Base-by-base conservation (phyloP, 768 basidiomycete species). In the Kwoniella mangroviensis region DNA sequence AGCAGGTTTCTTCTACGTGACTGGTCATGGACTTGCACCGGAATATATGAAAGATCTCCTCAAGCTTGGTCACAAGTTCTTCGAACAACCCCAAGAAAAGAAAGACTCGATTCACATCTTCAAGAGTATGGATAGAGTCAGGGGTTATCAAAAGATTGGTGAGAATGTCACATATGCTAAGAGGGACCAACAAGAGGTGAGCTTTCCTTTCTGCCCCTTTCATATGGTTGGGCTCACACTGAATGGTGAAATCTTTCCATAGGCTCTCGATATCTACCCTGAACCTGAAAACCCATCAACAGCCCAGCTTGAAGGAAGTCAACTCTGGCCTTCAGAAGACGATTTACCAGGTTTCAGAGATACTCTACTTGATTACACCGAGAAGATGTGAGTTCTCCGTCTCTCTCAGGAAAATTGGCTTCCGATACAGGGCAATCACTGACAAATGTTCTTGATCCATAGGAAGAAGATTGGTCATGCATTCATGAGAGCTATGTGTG, bases 161-260 rank as follows among this genome's bases (percentile, higher is more conserved):
- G 73, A 75, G 65, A 75, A 75, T 41, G 73, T 75, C n/a, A 75
- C 73, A 6, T 75, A 75, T 64, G 73, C 70, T 42, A 75, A 75
- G 65, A 59, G 73, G 40, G 73, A 75, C 52, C 73, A 72, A 57
- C 73, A 75, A 43, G 73, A 70, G 65, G 68, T 73, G 34, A 54
- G 69, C 43, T 10, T 4, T 17, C 10, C 34, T 34, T 6, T 5
- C 15, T 17, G 10, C 45, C 13, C 24, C 21, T 56, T 22, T 24
- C 0, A 7, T 7, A 34, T 34, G 9, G 34, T 34, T 34, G 34
- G 34, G 34, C 34, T 22, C 21, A 34, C 7, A 3, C 6, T 56
- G 55, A 12, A 34, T 13, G 9, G 55, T n/a, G 19, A n/a, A 40
- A 34, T 34, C 6, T 34, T 34, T 34, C 34, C 11, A 40, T 45